These are phyloP conservation scores for Viola pubescens DNA, from an alignment of 441 rosid genomes.

Conservation along the genomic window DNA sequence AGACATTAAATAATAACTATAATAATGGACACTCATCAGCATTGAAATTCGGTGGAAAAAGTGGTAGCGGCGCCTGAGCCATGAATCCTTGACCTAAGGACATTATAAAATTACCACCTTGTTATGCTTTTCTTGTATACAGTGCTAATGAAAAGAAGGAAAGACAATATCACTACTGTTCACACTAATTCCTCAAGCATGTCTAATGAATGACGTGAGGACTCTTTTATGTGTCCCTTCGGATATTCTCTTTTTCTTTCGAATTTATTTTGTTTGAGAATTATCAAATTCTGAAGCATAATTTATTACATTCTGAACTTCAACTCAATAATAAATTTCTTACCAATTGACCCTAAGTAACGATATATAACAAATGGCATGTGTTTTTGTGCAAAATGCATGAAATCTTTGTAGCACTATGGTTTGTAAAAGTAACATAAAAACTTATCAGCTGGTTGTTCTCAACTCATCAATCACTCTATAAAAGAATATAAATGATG, in stretches of 20 bases:
- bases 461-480: not conserved
- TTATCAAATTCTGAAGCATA: no score
- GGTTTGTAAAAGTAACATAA: not conserved
- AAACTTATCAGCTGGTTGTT: no score
- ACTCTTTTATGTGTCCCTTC: not conserved
- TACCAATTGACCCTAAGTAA: no score
- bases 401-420: no score
- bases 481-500: constrained; percentile 8
- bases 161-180: not conserved
- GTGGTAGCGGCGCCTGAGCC: constrained; percentile 15
- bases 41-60: constrained; percentile 19
- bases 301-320: no score
- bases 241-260: no score
- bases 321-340: no score
- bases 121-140: not conserved
- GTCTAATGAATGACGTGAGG: not conserved
- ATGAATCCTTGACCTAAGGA: constrained; percentile 3
- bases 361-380: no score
- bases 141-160: not conserved
- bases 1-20: not conserved
- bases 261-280: no score
- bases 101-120: not conserved
- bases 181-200: not conserved
- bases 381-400: no score
- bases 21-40: not conserved